Percentiles rank a stretch among this genome's conserved stretches.
phyloP scores from a whole-genome alignment of 768 basidiomycete genomes.

The Lactifluus pinguis region DNA sequence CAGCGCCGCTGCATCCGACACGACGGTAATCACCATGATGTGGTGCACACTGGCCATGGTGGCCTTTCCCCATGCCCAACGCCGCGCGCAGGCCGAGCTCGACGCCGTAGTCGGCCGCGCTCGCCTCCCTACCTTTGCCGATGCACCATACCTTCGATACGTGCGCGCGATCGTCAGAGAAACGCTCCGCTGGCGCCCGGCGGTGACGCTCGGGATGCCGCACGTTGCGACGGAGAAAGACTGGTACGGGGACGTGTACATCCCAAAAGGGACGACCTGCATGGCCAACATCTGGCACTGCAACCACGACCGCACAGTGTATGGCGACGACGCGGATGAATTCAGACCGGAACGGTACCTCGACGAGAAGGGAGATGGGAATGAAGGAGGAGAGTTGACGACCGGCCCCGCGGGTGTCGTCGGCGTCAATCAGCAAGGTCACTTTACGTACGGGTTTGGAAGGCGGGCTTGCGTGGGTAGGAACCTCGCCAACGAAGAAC shows the following conservation, averaged over 20 bases:
- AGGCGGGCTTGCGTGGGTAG: slow-evolving; percentile 16
- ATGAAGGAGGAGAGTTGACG: background rate
- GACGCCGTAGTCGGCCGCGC: slow-evolving; percentile 18
- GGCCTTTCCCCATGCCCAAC: slow-evolving; percentile 12
- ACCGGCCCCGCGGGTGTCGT: background rate
- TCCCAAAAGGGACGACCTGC: slow-evolving; percentile 29
- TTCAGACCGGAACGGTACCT: slow-evolving; percentile 20
- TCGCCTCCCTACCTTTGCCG: slow-evolving; percentile 14
- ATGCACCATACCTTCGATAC: slow-evolving; percentile 17
- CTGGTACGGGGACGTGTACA: slow-evolving; percentile 17
- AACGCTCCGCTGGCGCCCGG: slow-evolving; percentile 5
- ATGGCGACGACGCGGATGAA: slow-evolving; percentile 10
- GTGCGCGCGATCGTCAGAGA: background rate
- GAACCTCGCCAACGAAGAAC: slow-evolving; percentile 16
- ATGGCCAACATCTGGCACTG: slow-evolving; percentile 22
- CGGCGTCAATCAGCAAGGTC: slow-evolving; percentile 4
- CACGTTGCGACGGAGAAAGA: slow-evolving; percentile 21
- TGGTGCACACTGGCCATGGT: slow-evolving; percentile 17
- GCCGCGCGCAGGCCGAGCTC: slow-evolving; percentile 17
- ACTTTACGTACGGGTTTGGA: slow-evolving; percentile 4
- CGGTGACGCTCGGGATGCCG: background rate
- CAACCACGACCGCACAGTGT: slow-evolving; percentile 3
- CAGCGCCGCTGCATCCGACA: slow-evolving; percentile 9
- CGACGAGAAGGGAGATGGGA: background rate
- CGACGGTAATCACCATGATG: background rate